Evolutionary conservation across 1,284 basidiomycete species (phyloP), one percentile per base, ranked within the genome.

Genomic region (Cerrena zonata): DNA sequence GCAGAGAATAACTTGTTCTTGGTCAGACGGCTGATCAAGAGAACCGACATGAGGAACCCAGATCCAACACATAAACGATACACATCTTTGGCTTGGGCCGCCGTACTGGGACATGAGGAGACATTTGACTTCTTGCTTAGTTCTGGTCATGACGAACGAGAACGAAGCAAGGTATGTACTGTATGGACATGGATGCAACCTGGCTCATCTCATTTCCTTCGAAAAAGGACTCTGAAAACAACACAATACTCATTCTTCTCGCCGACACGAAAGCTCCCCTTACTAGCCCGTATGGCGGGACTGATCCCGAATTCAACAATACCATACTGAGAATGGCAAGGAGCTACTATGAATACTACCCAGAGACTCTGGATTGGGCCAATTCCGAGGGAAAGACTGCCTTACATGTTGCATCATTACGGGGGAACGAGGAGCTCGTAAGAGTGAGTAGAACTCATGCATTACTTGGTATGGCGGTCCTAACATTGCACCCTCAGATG

Each of bases 1-100:
- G 37, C 64, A 94, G 92, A 94, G 72, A 93, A 94, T 72, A 94
- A 94, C 69, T 80, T 94, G 55, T 86, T 92, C 58, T 81, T 94
- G 55, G 89, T 94, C 62, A 86, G 84, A 69, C 79, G 91, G 42
- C 82, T 91, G 59, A 75, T 88, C 58, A 83, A 84, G 65, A 73
- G 83, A 61, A 89, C 86, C 24, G 91, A 94, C 63, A 82, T 94
- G 74, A 80, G 93, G 24, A 95, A 95, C 70, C 82, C 89, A 5
- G 93, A 96, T 69, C 77, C 85, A 13, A 77, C 75, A 15, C 71
- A 79, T 36, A 78, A 78, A 57, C 79, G 90, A 1, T 85, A 87
- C 63, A 95, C 93, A 0, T 91, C 88, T 18, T 69, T 96, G 5
- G 90, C 90, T 12, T 94, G 91, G 87, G 84, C 93, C 0, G 91